phyloP scores from a whole-genome alignment of 2,329 filamentous ascomycete genomes.

The Aspergillus aculeatinus region DNA sequence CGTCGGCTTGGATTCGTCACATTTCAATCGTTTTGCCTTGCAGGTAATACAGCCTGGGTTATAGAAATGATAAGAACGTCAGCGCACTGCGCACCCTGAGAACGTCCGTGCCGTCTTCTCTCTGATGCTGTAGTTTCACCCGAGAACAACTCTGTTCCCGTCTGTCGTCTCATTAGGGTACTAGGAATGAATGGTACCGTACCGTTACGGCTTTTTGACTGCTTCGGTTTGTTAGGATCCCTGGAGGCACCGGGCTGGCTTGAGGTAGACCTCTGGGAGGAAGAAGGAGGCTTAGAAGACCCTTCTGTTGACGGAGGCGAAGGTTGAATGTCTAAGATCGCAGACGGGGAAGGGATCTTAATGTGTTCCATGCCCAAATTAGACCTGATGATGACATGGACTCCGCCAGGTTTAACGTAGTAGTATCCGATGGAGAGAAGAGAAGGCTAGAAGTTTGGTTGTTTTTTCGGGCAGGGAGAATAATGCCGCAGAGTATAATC shows the following conservation, averaged over 20 bases:
- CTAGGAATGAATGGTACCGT: conserved; percentile 34
- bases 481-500: not conserved
- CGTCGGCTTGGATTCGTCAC: conserved; percentile 68
- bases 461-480: not conserved
- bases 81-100: conserved; percentile 25
- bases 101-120: conserved; percentile 6
- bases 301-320: conserved; percentile 24
- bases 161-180: not conserved
- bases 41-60: conserved; percentile 67
- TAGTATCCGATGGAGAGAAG: not conserved
- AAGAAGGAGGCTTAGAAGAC: conserved; percentile 29
- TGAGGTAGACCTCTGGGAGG: conserved; percentile 23
- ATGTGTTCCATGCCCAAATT: conserved; percentile 56
- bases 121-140: conserved; percentile 9
- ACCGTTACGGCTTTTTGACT: conserved; percentile 76
- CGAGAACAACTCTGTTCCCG: not conserved
- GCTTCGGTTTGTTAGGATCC: conserved; percentile 59
- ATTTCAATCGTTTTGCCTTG: conserved; percentile 71
- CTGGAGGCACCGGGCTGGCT: conserved; percentile 8
- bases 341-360: conserved; percentile 60
- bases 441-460: not conserved
- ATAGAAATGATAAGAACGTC: conserved; percentile 25
- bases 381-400: conserved; percentile 16
- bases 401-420: not conserved
- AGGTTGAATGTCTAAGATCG: conserved; percentile 46